These are phyloP conservation scores for Wickerhamomyces alni DNA, from an alignment of 805 yeast species.

Conservation along the genomic window DNA sequence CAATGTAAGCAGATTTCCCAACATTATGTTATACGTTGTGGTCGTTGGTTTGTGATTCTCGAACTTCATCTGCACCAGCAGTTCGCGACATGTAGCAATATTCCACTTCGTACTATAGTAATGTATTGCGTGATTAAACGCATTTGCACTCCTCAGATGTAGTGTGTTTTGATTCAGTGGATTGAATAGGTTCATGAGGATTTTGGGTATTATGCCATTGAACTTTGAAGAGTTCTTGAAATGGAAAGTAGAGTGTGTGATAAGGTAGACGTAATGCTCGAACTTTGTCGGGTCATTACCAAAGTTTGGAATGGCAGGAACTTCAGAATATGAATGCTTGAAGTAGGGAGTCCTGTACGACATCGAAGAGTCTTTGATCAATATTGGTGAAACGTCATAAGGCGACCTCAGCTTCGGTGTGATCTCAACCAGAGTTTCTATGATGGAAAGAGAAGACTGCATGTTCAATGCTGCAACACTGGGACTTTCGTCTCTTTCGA, in stretches of 20 bases:
- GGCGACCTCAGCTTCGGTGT: slow-evolving; percentile 17
- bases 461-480: slow-evolving; percentile 12
- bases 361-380: slow-evolving; percentile 2
- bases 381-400: slow-evolving; percentile 10
- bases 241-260: slow-evolving; percentile 33
- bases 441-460: slow-evolving; percentile 14
- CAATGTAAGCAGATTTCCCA: slow-evolving; percentile 24
- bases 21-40: slow-evolving; percentile 32
- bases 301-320: slow-evolving; percentile 32
- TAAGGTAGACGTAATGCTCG: slow-evolving; percentile 27
- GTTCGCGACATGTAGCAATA: slow-evolving; percentile 33
- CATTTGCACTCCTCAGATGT: slow-evolving; percentile 23
- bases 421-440: slow-evolving; percentile 19
- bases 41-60: slow-evolving; percentile 29
- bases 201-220: slow-evolving; percentile 32
- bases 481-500: neutral
- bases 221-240: slow-evolving; percentile 29
- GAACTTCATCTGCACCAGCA: slow-evolving; percentile 34
- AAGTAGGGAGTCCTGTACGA: slow-evolving; percentile 7
- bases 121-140: slow-evolving; percentile 33
- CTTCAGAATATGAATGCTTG: slow-evolving; percentile 22
- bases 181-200: slow-evolving; percentile 33
- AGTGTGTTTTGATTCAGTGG: slow-evolving; percentile 29
- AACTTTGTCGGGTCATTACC: slow-evolving; percentile 19
- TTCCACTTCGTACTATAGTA: slow-evolving; percentile 33